Evolutionary conservation across 345 rosid species (phyloP).

Genomic region (Rhodamnia rubescens): DNA sequence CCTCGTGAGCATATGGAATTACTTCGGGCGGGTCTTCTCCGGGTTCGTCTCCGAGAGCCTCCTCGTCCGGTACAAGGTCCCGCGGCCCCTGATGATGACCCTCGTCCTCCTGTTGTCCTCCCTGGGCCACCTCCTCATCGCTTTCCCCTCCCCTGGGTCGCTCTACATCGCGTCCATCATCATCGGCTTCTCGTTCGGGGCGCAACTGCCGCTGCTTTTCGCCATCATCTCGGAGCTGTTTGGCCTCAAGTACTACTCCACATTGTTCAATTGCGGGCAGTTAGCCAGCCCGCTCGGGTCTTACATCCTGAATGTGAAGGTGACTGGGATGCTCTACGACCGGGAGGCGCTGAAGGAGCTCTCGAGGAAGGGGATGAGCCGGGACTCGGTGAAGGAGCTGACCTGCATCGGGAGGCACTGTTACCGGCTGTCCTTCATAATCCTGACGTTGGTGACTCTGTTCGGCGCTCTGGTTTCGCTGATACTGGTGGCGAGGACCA

Average conservation of each 20-base stretch:
- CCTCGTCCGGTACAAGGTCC: slow-evolving; percentile 43
- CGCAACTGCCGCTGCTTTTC: slow-evolving; percentile 58
- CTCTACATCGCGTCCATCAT: slow-evolving; percentile 63
- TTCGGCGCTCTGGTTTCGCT: slow-evolving; percentile 56
- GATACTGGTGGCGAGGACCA: slow-evolving; percentile 54
- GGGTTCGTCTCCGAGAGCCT: slow-evolving; percentile 72
- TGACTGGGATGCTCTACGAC: slow-evolving; percentile 63
- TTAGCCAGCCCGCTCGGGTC: slow-evolving; percentile 82
- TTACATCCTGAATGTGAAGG: slow-evolving; percentile 60
- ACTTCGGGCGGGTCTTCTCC: slow-evolving; percentile 71
- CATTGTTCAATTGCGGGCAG: slow-evolving; percentile 79
- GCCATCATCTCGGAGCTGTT: slow-evolving; percentile 85
- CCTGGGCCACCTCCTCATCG: slow-evolving; percentile 56
- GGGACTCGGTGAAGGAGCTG: slow-evolving; percentile 55
- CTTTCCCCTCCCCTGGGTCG: slow-evolving; percentile 58
- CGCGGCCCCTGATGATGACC: slow-evolving; percentile 74
- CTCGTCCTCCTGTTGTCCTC: slow-evolving; percentile 45
- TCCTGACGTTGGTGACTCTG: slow-evolving; percentile 36
- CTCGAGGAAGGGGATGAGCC: slow-evolving; percentile 23
- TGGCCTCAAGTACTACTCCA: slow-evolving; percentile 85
- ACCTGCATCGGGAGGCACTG: slow-evolving; percentile 52
- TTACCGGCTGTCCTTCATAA: slow-evolving; percentile 48
- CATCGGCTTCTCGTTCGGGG: slow-evolving; percentile 76
- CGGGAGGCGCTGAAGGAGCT: slow-evolving; percentile 51
- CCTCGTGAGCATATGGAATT: slow-evolving; percentile 85